phyloP scores from a whole-genome alignment of 2,329 filamentous ascomycete species.

The Biscogniauxia mediterranea region DNA sequence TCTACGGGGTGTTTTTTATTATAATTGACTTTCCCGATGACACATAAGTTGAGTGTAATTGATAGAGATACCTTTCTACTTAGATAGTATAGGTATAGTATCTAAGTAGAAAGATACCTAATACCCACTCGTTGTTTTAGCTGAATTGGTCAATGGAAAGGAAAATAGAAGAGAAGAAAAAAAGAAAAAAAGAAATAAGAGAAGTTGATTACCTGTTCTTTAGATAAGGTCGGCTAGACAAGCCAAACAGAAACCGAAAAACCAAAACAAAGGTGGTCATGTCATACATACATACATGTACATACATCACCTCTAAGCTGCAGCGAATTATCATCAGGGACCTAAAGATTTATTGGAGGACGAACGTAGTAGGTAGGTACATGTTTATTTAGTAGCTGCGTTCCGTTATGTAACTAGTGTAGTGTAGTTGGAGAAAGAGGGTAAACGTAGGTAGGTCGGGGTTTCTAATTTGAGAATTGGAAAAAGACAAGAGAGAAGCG shows the following conservation, averaged over 20 bases:
- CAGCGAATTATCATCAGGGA: not conserved
- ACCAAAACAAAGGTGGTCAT: no score
- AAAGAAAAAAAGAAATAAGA: not conserved
- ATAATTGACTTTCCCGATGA: no score
- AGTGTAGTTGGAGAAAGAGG: no score
- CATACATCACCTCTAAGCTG: not conserved
- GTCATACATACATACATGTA: no score
- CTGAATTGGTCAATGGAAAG: no score
- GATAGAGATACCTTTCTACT: no score
- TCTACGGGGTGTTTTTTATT: no score
- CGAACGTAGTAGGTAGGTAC: not conserved
- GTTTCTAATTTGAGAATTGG: not conserved
- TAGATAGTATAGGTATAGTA: no score
- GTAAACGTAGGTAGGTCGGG: not conserved
- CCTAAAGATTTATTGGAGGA: not conserved
- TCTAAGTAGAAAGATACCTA: no score
- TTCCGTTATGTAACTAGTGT: not conserved
- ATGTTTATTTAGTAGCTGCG: not conserved
- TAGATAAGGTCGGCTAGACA: not conserved
- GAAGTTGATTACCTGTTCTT: not conserved
- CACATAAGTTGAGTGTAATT: no score
- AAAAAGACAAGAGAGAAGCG: not conserved
- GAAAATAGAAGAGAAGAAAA: not conserved
- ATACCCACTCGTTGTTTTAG: no score
- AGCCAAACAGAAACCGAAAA: no score